Conservation (phyloP, 768 basidiomycete genomes). For the Leccinum uliginosum region DNA sequence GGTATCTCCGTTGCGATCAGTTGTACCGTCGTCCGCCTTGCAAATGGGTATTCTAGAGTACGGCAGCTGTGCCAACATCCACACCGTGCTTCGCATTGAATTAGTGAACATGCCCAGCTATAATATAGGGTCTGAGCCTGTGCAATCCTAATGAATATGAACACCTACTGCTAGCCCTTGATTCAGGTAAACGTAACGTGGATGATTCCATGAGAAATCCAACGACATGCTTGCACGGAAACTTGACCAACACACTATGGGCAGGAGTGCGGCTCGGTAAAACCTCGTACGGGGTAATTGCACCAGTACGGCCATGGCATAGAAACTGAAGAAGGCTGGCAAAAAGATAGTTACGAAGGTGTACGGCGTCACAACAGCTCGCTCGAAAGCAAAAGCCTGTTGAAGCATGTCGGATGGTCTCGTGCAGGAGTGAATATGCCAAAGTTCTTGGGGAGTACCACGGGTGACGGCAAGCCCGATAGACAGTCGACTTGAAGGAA, state of each 20-base stretch:
- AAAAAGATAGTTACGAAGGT: slow-evolving; percentile 35
- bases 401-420: slow-evolving; percentile 11
- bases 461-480: background rate
- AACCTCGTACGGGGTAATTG: slow-evolving; percentile 41
- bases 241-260: slow-evolving; percentile 41
- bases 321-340: slow-evolving; percentile 43
- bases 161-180: slow-evolving; percentile 20
- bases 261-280: slow-evolving; percentile 45
- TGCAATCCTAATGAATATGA: too few relatives aligned
- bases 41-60: slow-evolving; percentile 12
- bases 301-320: slow-evolving; percentile 50
- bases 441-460: background rate
- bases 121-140: background rate
- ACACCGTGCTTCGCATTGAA: slow-evolving; percentile 22
- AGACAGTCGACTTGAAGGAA: too few relatives aligned
- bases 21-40: background rate
- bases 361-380: slow-evolving; percentile 18
- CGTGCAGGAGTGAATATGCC: background rate
- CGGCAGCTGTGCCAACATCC: slow-evolving; percentile 13
- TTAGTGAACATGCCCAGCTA: slow-evolving; percentile 24
- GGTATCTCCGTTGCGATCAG: background rate
- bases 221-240: slow-evolving; percentile 35
- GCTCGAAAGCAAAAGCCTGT: slow-evolving; percentile 14
- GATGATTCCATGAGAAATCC: slow-evolving; percentile 20
- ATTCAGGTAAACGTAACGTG: slow-evolving; percentile 16